Conservation (phyloP, 2,329 filamentous ascomycete species). For the Mycosphaerella arachidis region DNA sequence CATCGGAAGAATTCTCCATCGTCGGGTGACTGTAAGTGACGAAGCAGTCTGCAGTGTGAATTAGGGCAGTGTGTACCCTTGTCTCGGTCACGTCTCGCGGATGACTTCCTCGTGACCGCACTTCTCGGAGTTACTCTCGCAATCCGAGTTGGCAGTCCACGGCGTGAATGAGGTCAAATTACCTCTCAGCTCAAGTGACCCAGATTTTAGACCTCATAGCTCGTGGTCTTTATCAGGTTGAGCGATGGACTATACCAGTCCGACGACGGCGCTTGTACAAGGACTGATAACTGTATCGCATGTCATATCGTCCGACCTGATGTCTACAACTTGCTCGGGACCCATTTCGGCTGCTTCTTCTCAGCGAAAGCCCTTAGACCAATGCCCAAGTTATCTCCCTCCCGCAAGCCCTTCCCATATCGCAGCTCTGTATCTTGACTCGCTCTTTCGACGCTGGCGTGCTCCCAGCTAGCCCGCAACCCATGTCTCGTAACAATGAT, state of each 20-base stretch:
- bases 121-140: not conserved
- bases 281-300: not conserved
- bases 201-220: no score
- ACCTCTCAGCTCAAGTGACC: no score
- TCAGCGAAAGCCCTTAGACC: conserved; percentile 50
- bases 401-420: conserved; percentile 39
- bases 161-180: no score
- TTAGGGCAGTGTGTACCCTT: not conserved
- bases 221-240: no score
- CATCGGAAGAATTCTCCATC: not conserved
- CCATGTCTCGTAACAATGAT: conserved; percentile 41
- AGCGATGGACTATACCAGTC: no score
- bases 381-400: conserved; percentile 48
- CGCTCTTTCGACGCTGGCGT: conserved; percentile 39
- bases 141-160: no score
- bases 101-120: not conserved
- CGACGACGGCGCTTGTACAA: no score
- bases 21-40: not conserved
- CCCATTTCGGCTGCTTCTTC: conserved; percentile 49
- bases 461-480: conserved; percentile 39
- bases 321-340: conserved; percentile 42
- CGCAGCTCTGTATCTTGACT: conserved; percentile 40
- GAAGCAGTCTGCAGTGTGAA: not conserved
- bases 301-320: not conserved
- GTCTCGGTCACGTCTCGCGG: not conserved